Evolutionary conservation across 2,329 filamentous ascomycete genomes (phyloP), one percentile per base, ranked within the genome.

Genomic region (Lomentospora prolificans): DNA sequence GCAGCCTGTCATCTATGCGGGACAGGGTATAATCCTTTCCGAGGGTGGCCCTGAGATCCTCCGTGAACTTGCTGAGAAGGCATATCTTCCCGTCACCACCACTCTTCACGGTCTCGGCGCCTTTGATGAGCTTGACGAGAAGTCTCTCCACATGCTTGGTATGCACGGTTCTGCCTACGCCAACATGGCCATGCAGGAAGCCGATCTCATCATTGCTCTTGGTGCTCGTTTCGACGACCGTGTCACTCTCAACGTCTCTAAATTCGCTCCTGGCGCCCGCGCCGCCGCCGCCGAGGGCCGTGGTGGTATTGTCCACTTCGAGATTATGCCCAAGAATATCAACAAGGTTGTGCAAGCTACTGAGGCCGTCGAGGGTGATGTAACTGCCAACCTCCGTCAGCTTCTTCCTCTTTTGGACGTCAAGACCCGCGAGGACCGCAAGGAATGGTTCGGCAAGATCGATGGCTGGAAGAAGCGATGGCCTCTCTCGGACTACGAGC

Each of bases 321-420:
- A 97, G 69, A 92, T 99, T 65, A 87, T 97, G 86, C 92, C 94
- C 64, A 99, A 99, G 85, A 97, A 99, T 77, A 97, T 97, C 75
- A 97, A 97, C 84, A 99, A 97, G 81, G 91, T 97, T 44, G 87
- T 99, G 12, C 90, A 97, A 73, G 91, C 92, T 6, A 96, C 89
- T 44, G 90, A 96, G 74, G 92, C 94, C 50, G 86, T 97, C 17
- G 92, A 96, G 73, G 94, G 94, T 58, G 92, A 97, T 66, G 89
- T 96, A 28, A 84, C 85, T 2, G 75, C 84, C 17, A 97, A 95
- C 70, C 76, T 97, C 31, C 77, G 77, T 53, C 73, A 81, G 28
- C 84, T 97, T 53, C 65, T 97, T 33, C 91, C 92, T 9, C 76
- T 82, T 55, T 72, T 96, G 22, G 72, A 89, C 55, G 61, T 75